These are phyloP conservation scores for Gynochthodes officinalis DNA, from an alignment of 257 asterid genomes.

Conservation along the genomic window DNA sequence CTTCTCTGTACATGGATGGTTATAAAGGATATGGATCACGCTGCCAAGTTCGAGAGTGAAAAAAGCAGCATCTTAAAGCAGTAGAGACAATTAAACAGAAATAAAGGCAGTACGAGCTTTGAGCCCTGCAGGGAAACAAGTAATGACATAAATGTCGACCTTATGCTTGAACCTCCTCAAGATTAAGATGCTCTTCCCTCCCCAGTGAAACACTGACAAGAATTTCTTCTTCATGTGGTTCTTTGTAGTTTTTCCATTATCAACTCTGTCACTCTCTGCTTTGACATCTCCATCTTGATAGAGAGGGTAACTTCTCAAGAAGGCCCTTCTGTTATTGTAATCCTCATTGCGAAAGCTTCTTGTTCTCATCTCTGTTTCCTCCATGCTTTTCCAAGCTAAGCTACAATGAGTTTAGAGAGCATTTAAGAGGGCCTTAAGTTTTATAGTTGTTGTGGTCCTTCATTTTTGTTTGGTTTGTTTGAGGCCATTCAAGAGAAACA, in stretches of 20 bases:
- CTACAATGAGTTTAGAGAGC: background rate
- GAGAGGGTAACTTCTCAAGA: constrained; percentile 85
- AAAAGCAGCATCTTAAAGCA: background rate
- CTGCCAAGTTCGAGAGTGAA: background rate
- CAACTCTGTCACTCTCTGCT: constrained; percentile 3
- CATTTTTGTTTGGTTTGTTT: background rate
- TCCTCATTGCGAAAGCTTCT: constrained; percentile 66
- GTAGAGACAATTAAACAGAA: constrained; percentile 32
- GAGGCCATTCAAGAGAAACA: no score
- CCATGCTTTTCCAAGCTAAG: constrained; percentile 26
- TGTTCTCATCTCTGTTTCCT: constrained; percentile 46
- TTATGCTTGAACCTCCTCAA: constrained; percentile 71
- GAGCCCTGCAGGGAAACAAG: constrained; percentile 60
- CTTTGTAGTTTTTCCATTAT: constrained; percentile 16
- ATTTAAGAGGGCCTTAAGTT: background rate
- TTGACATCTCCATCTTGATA: constrained; percentile 42
- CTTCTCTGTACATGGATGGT: background rate
- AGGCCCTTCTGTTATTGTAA: constrained; percentile 67
- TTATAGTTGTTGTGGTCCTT: constrained; percentile 1
- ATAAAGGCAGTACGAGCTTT: constrained; percentile 54
- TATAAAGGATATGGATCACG: background rate
- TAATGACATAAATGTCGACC: constrained; percentile 52
- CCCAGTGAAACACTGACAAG: constrained; percentile 61
- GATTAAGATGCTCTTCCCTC: constrained; percentile 52
- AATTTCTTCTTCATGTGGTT: constrained; percentile 51